phyloP scores from a whole-genome alignment of 257 asterid genomes.

The Oldenlandia corymbosa region DNA sequence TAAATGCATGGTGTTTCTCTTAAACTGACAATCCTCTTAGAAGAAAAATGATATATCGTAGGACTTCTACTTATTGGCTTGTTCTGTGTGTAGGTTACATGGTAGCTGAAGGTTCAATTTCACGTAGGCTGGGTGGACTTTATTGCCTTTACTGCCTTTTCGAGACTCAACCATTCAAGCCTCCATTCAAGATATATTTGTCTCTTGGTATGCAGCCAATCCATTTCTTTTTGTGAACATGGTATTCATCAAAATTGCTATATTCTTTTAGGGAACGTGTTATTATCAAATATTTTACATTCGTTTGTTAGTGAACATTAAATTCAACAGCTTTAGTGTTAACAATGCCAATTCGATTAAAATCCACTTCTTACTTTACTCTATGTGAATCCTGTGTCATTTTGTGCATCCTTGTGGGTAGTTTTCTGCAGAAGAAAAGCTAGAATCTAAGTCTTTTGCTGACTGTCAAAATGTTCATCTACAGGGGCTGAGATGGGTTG shows the following conservation, averaged over 20 bases:
- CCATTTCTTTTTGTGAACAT: not conserved
- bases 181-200: conserved; percentile 65
- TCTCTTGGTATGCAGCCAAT: conserved; percentile 47
- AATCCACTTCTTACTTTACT: no score
- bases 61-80: not conserved
- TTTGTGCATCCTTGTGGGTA: not conserved
- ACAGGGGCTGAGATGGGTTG: not conserved
- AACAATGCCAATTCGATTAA: not conserved
- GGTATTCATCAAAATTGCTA: not conserved
- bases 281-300: not conserved
- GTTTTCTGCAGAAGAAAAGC: not conserved
- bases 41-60: not conserved
- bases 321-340: not conserved
- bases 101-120: conserved; percentile 43
- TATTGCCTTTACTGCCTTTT: conserved; percentile 73
- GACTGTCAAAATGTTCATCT: conserved; percentile 7
- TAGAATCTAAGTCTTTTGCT: not conserved
- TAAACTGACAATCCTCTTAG: conserved; percentile 8
- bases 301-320: not conserved
- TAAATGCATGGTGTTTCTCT: no score
- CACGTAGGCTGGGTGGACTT: conserved; percentile 68
- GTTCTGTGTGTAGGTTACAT: conserved; percentile 45
- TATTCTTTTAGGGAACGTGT: not conserved
- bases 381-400: not conserved
- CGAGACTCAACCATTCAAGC: conserved; percentile 79